Conservation (phyloP, 345 rosid species). For the Schrenkiella parvula region DNA sequence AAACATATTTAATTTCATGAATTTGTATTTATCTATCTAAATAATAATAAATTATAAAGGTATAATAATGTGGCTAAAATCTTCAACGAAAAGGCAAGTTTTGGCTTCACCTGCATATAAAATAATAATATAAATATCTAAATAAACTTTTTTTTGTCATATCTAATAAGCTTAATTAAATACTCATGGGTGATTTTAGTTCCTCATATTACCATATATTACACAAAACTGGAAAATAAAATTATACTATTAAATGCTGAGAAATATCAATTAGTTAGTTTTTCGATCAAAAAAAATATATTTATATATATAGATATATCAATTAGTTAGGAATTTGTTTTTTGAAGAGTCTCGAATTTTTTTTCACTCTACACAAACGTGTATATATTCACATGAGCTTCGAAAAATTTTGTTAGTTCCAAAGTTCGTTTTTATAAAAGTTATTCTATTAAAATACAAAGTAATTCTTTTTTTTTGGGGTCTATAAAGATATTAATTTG, state of each 20-base stretch:
- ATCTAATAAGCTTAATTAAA: not conserved
- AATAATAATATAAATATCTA: conserved; percentile 1
- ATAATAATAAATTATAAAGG: not conserved
- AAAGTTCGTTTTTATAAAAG: no score
- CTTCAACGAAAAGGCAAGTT: conserved; percentile 19
- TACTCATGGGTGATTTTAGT: not conserved
- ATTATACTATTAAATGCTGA: not conserved
- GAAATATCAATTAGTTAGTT: no score
- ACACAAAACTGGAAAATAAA: not conserved
- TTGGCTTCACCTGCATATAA: conserved; percentile 19
- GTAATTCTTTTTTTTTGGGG: no score
- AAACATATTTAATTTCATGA: conserved; percentile 4
- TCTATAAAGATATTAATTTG: not conserved
- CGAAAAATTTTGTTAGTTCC: no score
- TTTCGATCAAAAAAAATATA: no score
- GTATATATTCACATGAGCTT: not conserved
- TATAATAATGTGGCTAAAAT: not conserved
- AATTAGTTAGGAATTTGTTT: not conserved
- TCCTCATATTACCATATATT: not conserved
- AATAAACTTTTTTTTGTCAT: no score
- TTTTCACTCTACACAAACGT: not conserved
- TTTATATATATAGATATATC: no score
- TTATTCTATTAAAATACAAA: not conserved
- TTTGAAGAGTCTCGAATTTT: not conserved
- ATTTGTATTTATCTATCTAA: not conserved